Evolutionary conservation across 768 basidiomycete genomes (phyloP), one percentile per base, ranked within the genome.

Genomic region (Auriscalpium vulgare): DNA sequence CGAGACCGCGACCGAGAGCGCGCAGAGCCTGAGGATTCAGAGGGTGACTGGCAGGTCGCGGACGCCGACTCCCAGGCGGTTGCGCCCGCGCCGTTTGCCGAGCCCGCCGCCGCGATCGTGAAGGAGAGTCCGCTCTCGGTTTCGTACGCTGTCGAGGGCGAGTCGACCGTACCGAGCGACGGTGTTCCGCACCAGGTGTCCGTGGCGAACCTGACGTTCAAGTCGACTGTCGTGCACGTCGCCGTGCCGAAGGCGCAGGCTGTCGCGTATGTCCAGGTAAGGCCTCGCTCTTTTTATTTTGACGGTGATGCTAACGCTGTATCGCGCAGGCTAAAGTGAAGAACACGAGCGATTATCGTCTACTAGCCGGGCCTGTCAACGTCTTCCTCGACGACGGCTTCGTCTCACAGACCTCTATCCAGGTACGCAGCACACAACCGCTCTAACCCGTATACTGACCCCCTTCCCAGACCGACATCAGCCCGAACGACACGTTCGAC

Each of bases 301-400:
- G 21, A 21, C 3, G 21, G 1, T 21, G 21, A 3, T 17, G 40
- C 40, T 13, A 17, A 48, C 57, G 53, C 62, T 10, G 50, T 3
- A 21, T 3, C 21, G 40, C 14, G 74, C 56, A 66, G 71, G 56
- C 59, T 29, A 59, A 34, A 0, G 76, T 84, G 51, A 77, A 78
- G 66, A 85, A 85, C 60, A 78, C 73, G 46, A 82, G 79, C 63
- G 78, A 80, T 50, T 81, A 81, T 59, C 70, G 76, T 29, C 69
- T 85, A 34, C 74, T 86, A 1, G 71, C 79, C 8, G 84, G 83
- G 0, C 69, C 73, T 0, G 77, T 82, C 40, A 75, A 68, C 55
- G 77, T 84, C 23, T 80, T 83, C 62, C 63, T 83, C 56, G 77
- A 84, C 60, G 80, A 81, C 55, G 72, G 73, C 50, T 82, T 76